Percentiles rank a stretch among this genome's conserved stretches.
Evolutionary conservation across 2,329 filamentous ascomycete genomes (phyloP).

Genomic region (Alternaria triticina): DNA sequence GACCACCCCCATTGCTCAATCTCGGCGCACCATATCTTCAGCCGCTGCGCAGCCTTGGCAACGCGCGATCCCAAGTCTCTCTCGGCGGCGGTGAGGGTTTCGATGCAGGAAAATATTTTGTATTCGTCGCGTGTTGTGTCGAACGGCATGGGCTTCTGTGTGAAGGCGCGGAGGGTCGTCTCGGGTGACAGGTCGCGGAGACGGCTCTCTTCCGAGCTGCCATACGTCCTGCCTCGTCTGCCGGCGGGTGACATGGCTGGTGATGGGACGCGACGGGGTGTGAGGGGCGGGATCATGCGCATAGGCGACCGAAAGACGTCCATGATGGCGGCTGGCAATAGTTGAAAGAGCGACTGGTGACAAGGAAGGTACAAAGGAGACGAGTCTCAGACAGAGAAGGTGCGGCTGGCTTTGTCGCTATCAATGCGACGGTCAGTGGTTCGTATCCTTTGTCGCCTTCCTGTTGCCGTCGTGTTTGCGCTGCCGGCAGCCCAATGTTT

Average conservation of each 20-base stretch:
- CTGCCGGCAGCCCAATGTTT: constrained; percentile 24
- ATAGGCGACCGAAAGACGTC: constrained; percentile 36
- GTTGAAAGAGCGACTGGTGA: constrained; percentile 26
- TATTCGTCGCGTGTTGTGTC: constrained; percentile 51
- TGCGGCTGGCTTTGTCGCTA: constrained; percentile 1
- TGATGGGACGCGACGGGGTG: constrained; percentile 40
- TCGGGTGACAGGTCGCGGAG: constrained; percentile 49
- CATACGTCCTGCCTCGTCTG: constrained; percentile 32
- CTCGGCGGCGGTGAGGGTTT: constrained; percentile 68
- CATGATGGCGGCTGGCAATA: constrained; percentile 25
- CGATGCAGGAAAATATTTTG: constrained; percentile 61
- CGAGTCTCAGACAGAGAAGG: constrained; percentile 2
- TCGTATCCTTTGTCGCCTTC: constrained; percentile 16
- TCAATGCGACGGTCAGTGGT: constrained; percentile 25
- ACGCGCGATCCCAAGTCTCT: constrained; percentile 74
- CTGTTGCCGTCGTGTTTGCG: constrained; percentile 13
- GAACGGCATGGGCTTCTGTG: constrained; percentile 53
- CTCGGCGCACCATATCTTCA: constrained; percentile 79
- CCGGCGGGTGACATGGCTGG: constrained; percentile 44
- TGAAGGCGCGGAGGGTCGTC: constrained; percentile 51
- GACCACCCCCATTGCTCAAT: constrained; percentile 68
- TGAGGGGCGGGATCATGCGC: constrained; percentile 40
- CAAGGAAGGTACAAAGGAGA: constrained; percentile 13
- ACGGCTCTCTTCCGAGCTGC: constrained; percentile 39
- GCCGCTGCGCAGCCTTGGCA: constrained; percentile 71